These are phyloP conservation scores for Halophytophthora polymorphica DNA, from an alignment of 352 stramenopile species.

Conservation along the genomic window DNA sequence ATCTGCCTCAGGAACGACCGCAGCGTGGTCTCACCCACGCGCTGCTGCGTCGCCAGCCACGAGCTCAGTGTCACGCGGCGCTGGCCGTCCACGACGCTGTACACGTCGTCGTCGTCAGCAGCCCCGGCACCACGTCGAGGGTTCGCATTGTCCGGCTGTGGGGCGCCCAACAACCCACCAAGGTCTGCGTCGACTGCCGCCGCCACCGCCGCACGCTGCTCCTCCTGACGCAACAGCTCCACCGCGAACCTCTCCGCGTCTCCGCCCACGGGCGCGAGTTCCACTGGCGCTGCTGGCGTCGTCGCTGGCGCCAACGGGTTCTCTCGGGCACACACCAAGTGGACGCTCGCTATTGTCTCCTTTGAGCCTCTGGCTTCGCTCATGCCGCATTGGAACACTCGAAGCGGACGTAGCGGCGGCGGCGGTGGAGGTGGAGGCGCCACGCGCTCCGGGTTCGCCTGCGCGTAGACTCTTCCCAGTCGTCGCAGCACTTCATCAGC, in stretches of 20 bases:
- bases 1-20: constrained; percentile 61
- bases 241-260: too few species aligned
- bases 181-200: constrained; percentile 6
- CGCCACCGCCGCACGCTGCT: not conserved
- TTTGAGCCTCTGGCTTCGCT: too few species aligned
- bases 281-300: not conserved
- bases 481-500: too few species aligned
- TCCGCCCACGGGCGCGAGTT: too few species aligned
- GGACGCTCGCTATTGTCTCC: constrained; percentile 15
- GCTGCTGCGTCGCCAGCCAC: constrained; percentile 37
- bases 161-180: not conserved
- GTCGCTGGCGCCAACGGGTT: not conserved
- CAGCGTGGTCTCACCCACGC: constrained; percentile 34
- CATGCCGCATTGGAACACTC: too few species aligned
- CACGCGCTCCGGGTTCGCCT: too few species aligned
- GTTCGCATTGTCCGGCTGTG: constrained; percentile 6
- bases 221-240: too few species aligned
- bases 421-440: too few species aligned
- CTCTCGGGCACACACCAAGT: constrained; percentile 21
- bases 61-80: constrained; percentile 27
- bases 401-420: too few species aligned
- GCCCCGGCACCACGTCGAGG: constrained; percentile 14
- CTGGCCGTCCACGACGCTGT: constrained; percentile 35
- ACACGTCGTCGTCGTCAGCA: constrained; percentile 37
- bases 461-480: too few species aligned